Percentiles rank a stretch among this genome's conserved stretches.
Conservation (phyloP, 2,329 filamentous ascomycete species). For the Monosporascus sp. region DNA sequence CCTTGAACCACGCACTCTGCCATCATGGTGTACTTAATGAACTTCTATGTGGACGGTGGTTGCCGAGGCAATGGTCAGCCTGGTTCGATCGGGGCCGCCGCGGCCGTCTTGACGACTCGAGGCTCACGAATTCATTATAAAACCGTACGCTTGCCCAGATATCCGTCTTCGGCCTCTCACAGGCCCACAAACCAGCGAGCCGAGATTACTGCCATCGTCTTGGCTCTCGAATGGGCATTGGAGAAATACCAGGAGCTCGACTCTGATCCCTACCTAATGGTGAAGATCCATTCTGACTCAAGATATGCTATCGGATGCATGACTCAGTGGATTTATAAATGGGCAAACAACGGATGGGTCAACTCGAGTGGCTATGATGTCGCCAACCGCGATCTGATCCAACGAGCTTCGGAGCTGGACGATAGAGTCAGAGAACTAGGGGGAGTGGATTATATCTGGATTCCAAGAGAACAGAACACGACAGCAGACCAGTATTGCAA, state of each 20-base stretch:
- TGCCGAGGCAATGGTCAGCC: constrained; percentile 25
- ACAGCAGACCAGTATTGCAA: constrained; percentile 28
- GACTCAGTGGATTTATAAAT: constrained; percentile 26
- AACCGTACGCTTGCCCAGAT: neutral
- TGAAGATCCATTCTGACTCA: constrained; percentile 32
- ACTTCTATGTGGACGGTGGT: constrained; percentile 30
- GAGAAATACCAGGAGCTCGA: constrained; percentile 15
- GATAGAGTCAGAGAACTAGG: constrained; percentile 20
- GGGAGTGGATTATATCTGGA: constrained; percentile 25
- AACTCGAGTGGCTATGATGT: constrained; percentile 24
- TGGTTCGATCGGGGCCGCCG: constrained; percentile 24
- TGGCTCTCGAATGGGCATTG: constrained; percentile 44
- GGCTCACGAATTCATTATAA: neutral
- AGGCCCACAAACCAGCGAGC: constrained; percentile 30
- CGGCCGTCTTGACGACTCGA: constrained; percentile 17
- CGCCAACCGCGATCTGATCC: constrained; percentile 32
- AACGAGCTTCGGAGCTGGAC: constrained; percentile 22
- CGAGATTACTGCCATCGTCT: constrained; percentile 33
- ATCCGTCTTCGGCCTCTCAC: neutral
- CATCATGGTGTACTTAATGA: constrained; percentile 29
- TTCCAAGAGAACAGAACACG: constrained; percentile 28
- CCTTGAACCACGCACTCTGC: too few relatives aligned
- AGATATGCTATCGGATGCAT: constrained; percentile 30
- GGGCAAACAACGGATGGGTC: constrained; percentile 27
- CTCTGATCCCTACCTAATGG: constrained; percentile 10